A percentile compares a stretch with the other conserved stretches of the same genome.
Conservation (phyloP, 352 stramenopile genomes). For the Phytopythium kandeliae region DNA sequence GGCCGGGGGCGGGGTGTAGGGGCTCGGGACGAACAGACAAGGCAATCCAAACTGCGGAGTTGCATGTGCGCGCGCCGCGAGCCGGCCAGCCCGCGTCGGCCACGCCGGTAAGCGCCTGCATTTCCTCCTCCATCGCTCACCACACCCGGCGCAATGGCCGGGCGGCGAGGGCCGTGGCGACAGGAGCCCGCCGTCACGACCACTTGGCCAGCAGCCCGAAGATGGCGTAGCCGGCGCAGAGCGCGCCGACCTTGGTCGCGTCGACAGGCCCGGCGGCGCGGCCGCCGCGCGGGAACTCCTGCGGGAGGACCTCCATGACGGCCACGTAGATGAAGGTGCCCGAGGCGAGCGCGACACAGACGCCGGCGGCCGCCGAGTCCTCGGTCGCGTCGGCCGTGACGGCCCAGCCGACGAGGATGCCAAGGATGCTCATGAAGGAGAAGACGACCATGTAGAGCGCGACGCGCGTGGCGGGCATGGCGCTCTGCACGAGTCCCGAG, state of each 20-base stretch:
- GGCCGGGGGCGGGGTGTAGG: background rate
- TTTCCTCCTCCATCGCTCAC: too few species aligned
- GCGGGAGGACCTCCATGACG: slow-evolving; percentile 83
- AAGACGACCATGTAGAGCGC: slow-evolving; percentile 62
- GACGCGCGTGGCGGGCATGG: slow-evolving; percentile 34
- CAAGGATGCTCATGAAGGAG: slow-evolving; percentile 58
- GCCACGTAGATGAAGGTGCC: slow-evolving; percentile 85
- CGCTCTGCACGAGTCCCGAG: slow-evolving; percentile 60
- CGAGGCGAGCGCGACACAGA: slow-evolving; percentile 63
- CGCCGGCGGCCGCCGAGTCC: slow-evolving; percentile 38
- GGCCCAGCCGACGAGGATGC: slow-evolving; percentile 53
- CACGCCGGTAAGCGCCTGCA: too few species aligned
- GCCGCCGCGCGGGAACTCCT: slow-evolving; percentile 61
- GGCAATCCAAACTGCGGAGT: background rate
- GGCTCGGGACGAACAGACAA: background rate
- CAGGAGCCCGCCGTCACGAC: slow-evolving; percentile 43
- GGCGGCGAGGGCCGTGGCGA: too few species aligned
- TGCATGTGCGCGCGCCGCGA: too few species aligned
- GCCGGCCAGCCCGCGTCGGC: too few species aligned
- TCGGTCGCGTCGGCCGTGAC: slow-evolving; percentile 54
- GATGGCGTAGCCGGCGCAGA: slow-evolving; percentile 64
- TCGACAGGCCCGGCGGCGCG: slow-evolving; percentile 12
- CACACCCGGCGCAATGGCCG: too few species aligned
- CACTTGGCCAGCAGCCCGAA: slow-evolving; percentile 78
- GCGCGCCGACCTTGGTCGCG: slow-evolving; percentile 41